A percentile compares a stretch with the other conserved stretches of the same genome.
phyloP scores from a whole-genome alignment of 2,329 filamentous ascomycete genomes.

The Cryphonectria parasitica region DNA sequence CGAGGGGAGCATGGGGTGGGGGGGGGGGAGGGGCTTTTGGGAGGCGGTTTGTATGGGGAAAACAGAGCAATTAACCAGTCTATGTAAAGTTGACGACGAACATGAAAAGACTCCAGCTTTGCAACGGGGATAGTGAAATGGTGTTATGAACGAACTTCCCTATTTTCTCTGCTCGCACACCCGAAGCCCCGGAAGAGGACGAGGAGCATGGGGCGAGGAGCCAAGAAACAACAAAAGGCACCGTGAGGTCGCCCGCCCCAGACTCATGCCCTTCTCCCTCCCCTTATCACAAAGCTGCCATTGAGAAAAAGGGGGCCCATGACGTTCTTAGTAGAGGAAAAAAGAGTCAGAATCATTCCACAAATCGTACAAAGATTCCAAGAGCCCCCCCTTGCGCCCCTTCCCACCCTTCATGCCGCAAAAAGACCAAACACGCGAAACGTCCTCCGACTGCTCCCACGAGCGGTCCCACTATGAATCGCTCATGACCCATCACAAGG shows the following conservation, averaged over 20 bases:
- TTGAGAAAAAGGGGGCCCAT: conserved; percentile 27
- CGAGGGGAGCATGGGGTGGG: not conserved
- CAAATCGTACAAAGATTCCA: conserved; percentile 44
- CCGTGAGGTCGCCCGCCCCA: conserved; percentile 20
- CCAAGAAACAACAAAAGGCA: conserved; percentile 13
- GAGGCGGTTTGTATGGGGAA: not conserved
- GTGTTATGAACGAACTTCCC: conserved; percentile 26
- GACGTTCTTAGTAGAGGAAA: conserved; percentile 26
- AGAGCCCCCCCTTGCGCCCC: conserved; percentile 38
- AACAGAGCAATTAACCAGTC: conserved; percentile 28
- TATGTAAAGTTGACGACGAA: conserved; percentile 29
- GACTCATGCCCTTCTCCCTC: conserved; percentile 19
- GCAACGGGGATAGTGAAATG: conserved; percentile 24
- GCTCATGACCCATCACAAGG: conserved; percentile 34
- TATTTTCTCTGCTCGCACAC: conserved; percentile 24
- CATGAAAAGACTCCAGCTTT: conserved; percentile 28
- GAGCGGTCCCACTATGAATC: conserved; percentile 31
- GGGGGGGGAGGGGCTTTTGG: no score
- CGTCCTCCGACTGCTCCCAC: conserved; percentile 34
- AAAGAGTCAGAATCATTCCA: conserved; percentile 34
- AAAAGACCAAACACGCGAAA: conserved; percentile 36
- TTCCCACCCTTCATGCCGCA: conserved; percentile 33
- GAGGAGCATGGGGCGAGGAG: conserved; percentile 15
- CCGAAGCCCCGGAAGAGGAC: conserved; percentile 24
- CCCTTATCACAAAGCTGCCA: conserved; percentile 25